Evolutionary conservation across 305 asterid species (phyloP).

Genomic region (Nicotiana rustica): DNA sequence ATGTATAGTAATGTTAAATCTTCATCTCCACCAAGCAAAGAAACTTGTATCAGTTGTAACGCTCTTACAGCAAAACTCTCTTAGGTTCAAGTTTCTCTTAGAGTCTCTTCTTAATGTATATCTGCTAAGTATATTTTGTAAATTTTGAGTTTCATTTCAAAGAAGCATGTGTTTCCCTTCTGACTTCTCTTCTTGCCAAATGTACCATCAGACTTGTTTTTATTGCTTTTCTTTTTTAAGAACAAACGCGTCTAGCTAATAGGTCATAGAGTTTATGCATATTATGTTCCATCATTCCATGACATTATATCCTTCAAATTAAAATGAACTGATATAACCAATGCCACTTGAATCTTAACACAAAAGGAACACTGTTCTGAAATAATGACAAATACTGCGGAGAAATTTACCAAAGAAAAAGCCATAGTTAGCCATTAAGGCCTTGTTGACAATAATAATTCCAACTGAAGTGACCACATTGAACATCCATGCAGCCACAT

Average conservation of each 20-base stretch:
- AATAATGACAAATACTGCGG: background rate
- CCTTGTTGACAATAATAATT: constrained; percentile 79
- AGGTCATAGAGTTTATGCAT: constrained; percentile 6
- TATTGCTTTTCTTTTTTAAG: background rate
- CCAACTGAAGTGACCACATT: constrained; percentile 80
- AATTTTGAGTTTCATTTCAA: constrained; percentile 3
- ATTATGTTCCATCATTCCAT: background rate
- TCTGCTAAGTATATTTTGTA: background rate
- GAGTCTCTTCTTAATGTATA: constrained; percentile 10
- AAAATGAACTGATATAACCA: background rate
- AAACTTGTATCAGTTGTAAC: background rate
- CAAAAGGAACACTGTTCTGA: background rate
- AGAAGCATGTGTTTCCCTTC: background rate
- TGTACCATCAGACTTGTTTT: constrained; percentile 15
- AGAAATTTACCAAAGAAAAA: constrained; percentile 77
- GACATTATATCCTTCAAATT: constrained; percentile 1
- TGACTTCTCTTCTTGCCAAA: background rate
- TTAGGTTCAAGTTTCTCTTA: background rate
- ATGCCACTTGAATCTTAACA: background rate
- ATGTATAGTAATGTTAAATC: background rate
- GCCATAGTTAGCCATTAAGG: constrained; percentile 85
- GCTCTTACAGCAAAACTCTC: background rate
- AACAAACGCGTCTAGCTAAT: background rate
- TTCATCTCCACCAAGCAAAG: background rate
- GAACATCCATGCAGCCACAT: constrained; percentile 82